Evolutionary conservation across 2,329 filamentous ascomycete species (phyloP), one percentile per base, ranked within the genome.

Genomic region (Scopulariopsis brevicaulis): DNA sequence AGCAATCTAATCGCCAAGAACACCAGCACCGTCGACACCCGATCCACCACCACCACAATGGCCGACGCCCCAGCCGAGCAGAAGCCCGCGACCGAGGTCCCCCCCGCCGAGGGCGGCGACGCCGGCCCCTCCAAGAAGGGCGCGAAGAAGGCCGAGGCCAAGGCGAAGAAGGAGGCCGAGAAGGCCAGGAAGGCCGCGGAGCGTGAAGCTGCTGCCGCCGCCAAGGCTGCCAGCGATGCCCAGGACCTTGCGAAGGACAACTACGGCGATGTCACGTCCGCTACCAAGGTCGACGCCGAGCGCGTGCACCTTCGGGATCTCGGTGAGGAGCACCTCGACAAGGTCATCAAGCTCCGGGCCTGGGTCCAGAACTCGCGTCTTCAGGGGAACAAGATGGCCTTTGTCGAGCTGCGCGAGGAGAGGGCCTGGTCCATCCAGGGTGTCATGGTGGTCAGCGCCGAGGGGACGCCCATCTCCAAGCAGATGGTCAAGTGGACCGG

Each of bases 401-500:
- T 96, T 74, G 74, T 96, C 65, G 90, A 94, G 75, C 79, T 97
- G 65, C 82, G 90, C 62, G 81, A 90, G 71, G 84, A 89, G 70
- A 77, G 81, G 60, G 81, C 85, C 66, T 86, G 87, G 77, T 87
- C 85, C 28, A 86, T 96, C 46, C 92, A 96, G 76, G 90, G 87
- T 56, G 86, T 96, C 43, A 77, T 90, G 18, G 79, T 82, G 20
- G 86, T 82, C 55, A 96, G 95, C 76, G 82, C 82, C 66, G 83
- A 90, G 66, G 84, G 79, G 40, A 80, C 73, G 74, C 40, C 40
- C 7, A 81, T 91, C 43, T 88, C 83, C 61, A 86, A 85, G 70
- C 90, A 89, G 73, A 97, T 97, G 93, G 89, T 96, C 69, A 97
- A 97, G 76, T 97, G 89, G 83, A 84, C 87, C 55, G 83, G 82